A percentile compares a stretch with the other conserved stretches of the same genome.
Evolutionary conservation across 441 rosid genomes (phyloP).

Genomic region (Gossypium schwendimanii): DNA sequence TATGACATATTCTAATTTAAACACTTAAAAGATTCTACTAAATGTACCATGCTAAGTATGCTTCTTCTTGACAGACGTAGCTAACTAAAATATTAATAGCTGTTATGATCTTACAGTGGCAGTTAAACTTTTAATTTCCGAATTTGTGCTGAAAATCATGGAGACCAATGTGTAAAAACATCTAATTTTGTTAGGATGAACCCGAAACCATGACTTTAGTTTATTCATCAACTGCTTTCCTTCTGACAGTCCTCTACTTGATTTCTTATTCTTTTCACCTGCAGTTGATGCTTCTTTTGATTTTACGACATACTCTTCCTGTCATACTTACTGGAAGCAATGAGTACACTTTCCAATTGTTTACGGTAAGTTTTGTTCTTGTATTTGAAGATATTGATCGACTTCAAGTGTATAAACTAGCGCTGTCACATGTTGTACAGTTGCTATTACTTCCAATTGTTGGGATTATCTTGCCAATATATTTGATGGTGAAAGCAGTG

Average conservation of each 20-base stretch:
- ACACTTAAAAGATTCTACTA: background rate
- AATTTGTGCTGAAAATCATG: background rate
- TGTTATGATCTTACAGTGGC: background rate
- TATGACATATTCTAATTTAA: background rate
- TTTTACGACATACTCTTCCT: constrained; percentile 73
- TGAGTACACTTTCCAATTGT: constrained; percentile 45
- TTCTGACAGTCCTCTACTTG: background rate
- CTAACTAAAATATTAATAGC: background rate
- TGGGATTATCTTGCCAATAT: constrained; percentile 70
- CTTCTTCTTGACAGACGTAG: background rate
- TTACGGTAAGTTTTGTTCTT: constrained; percentile 37
- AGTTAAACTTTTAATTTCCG: background rate
- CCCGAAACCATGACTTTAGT: background rate
- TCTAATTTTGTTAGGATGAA: background rate
- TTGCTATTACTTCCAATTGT: constrained; percentile 44
- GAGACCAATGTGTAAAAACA: background rate
- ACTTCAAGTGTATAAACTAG: background rate
- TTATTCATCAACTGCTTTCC: background rate
- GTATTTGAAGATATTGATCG: background rate
- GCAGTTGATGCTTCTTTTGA: constrained; percentile 80
- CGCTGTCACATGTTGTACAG: constrained; percentile 22
- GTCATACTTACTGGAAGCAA: constrained; percentile 36
- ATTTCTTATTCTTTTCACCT: constrained; percentile 8
- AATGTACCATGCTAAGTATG: background rate
- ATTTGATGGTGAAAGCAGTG: constrained; percentile 44